phyloP scores from a whole-genome alignment of 208 protist species.

The Trypanosoma boissoni region DNA sequence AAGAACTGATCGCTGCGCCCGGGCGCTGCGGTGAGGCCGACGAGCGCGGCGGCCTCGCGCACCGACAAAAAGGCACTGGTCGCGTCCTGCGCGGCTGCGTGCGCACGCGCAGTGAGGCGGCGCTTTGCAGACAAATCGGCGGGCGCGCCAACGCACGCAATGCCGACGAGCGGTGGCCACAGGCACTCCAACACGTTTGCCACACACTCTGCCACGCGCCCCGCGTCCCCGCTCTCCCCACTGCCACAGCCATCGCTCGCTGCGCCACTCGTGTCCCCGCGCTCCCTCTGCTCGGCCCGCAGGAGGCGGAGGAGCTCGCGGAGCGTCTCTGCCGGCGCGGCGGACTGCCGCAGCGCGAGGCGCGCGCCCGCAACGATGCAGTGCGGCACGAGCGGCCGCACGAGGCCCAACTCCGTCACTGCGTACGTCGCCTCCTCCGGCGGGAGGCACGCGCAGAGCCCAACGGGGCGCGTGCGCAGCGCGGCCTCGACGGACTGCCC shows the following conservation, averaged over 20 bases:
- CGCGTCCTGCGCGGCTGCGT: conserved; percentile 20
- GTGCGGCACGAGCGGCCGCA: conserved; percentile 53
- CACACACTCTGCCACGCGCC: neutral
- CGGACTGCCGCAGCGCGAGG: conserved; percentile 5
- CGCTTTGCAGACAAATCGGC: conserved; percentile 36
- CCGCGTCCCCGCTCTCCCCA: too few relatives aligned
- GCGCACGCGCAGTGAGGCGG: conserved; percentile 32
- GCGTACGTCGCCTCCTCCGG: conserved; percentile 58
- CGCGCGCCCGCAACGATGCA: conserved; percentile 42
- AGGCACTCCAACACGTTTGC: conserved; percentile 34
- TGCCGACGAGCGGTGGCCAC: conserved; percentile 51
- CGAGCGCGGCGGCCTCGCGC: conserved; percentile 23
- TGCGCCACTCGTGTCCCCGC: neutral
- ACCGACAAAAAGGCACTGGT: conserved; percentile 18
- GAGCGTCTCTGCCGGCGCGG: neutral
- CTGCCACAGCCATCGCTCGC: neutral
- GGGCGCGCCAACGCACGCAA: conserved; percentile 34
- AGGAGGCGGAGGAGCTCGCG: conserved; percentile 8
- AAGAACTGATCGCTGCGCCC: conserved; percentile 38
- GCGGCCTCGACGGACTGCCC: conserved; percentile 32
- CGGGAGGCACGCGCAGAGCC: conserved; percentile 38
- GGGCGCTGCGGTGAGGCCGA: conserved; percentile 34
- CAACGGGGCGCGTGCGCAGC: conserved; percentile 39
- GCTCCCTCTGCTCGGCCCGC: neutral
- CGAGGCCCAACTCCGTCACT: conserved; percentile 66